phyloP scores from a whole-genome alignment of 257 asterid genomes.

The Anisodus acutangulus region DNA sequence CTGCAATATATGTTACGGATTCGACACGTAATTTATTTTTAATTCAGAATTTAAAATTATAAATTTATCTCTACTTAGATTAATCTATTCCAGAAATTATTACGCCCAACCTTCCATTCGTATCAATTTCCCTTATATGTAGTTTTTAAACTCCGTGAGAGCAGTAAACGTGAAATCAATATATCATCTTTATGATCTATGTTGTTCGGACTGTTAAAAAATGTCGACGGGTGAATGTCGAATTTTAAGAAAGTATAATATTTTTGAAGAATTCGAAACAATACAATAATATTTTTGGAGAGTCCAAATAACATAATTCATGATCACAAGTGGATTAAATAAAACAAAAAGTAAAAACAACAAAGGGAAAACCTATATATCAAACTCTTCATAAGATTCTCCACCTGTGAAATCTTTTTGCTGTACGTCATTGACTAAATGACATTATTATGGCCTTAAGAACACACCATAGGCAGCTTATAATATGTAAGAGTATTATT shows the following conservation, averaged over 20 bases:
- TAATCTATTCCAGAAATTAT: background rate
- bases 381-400: background rate
- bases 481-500: background rate
- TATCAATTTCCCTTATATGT: background rate
- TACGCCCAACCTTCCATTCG: background rate
- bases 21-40: too few relatives aligned
- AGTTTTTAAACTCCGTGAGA: background rate
- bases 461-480: background rate
- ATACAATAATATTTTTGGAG: too few relatives aligned
- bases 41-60: background rate
- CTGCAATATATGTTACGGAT: too few relatives aligned
- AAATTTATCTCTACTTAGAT: background rate
- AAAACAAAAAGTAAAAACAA: background rate
- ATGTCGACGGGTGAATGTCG: too few relatives aligned
- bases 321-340: background rate
- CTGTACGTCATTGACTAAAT: background rate
- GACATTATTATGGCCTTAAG: background rate
- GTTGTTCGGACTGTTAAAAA: too few relatives aligned
- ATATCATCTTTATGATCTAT: background rate
- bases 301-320: too few relatives aligned
- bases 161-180: background rate
- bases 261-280: too few relatives aligned
- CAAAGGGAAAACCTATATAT: background rate
- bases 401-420: background rate
- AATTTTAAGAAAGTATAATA: too few relatives aligned